A percentile compares a stretch with the other conserved stretches of the same genome.
These are phyloP conservation scores for Geosiphon pyriformis DNA, from an alignment of 192 early-diverging fungal genomes.

Conservation along the genomic window DNA sequence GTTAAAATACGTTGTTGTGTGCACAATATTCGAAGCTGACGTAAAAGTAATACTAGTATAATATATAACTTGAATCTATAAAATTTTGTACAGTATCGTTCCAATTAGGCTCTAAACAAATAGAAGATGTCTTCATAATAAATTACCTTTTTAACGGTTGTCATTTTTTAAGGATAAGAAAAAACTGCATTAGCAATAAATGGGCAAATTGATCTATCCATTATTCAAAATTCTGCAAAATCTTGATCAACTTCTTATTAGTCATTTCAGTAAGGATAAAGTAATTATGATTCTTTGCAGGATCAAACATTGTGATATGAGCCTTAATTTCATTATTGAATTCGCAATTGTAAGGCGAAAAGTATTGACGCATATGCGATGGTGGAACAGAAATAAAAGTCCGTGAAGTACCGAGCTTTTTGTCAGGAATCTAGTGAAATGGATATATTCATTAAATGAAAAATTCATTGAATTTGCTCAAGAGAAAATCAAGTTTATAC, in stretches of 20 bases:
- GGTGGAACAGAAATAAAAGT: slow-evolving; percentile 33
- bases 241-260: slow-evolving; percentile 17
- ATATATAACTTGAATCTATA: no score
- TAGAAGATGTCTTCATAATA: no score
- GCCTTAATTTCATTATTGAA: slow-evolving; percentile 38
- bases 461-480: neutral
- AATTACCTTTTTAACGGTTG: no score
- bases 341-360: slow-evolving; percentile 26
- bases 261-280: slow-evolving; percentile 32
- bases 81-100: no score
- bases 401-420: slow-evolving; percentile 18
- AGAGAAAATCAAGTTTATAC: neutral
- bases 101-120: no score
- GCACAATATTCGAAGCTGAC: no score
- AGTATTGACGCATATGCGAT: slow-evolving; percentile 1
- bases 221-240: neutral
- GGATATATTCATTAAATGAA: no score
- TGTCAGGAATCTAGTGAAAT: slow-evolving; percentile 32
- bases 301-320: slow-evolving; percentile 39
- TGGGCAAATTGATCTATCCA: neutral
- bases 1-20: no score
- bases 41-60: no score
- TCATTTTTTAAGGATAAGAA: no score
- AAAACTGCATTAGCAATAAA: no score
- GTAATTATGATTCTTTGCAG: slow-evolving; percentile 31